A percentile compares a stretch with the other conserved stretches of the same genome.
Conservation (phyloP, 306 rosid genomes). For the Trifolium repens region DNA sequence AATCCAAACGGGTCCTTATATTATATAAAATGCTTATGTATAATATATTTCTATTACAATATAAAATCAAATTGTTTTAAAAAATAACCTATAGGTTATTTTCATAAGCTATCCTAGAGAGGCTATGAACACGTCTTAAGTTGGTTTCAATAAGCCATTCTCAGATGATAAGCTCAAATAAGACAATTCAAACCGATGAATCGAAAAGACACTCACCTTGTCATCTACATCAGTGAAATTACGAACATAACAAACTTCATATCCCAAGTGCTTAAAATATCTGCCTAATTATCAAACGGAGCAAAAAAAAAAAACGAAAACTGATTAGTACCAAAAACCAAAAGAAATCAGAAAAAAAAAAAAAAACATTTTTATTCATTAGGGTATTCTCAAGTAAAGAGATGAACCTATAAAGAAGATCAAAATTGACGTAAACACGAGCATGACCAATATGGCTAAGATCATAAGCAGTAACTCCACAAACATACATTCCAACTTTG, state of each 20-base stretch:
- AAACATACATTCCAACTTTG: constrained; percentile 91
- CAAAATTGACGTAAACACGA: constrained; percentile 91
- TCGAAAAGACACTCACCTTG: constrained; percentile 61
- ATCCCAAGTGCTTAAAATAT: constrained; percentile 91
- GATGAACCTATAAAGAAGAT: constrained; percentile 84
- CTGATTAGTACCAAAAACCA: constrained; percentile 36
- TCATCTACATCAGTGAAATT: constrained; percentile 98
- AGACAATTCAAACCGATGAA: not conserved
- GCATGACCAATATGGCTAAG: constrained; percentile 99
- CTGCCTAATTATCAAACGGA: constrained; percentile 70
- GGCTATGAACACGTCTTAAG: not conserved
- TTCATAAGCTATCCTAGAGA: not conserved
- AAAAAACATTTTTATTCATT: not conserved
- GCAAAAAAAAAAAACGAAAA: constrained; percentile 10
- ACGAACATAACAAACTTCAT: constrained; percentile 80
- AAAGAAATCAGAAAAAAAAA: not conserved
- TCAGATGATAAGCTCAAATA: no score
- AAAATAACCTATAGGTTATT: no score
- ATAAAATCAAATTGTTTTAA: no score
- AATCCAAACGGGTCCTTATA: not conserved
- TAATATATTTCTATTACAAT: no score
- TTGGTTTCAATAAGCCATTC: not conserved
- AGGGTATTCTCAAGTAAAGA: constrained; percentile 4
- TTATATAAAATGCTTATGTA: not conserved
- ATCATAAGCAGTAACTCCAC: constrained; percentile 96